A percentile compares a stretch with the other conserved stretches of the same genome.
These are phyloP conservation scores for Colletotrichum lini DNA, from an alignment of 2,329 filamentous ascomycete species.

Conservation along the genomic window DNA sequence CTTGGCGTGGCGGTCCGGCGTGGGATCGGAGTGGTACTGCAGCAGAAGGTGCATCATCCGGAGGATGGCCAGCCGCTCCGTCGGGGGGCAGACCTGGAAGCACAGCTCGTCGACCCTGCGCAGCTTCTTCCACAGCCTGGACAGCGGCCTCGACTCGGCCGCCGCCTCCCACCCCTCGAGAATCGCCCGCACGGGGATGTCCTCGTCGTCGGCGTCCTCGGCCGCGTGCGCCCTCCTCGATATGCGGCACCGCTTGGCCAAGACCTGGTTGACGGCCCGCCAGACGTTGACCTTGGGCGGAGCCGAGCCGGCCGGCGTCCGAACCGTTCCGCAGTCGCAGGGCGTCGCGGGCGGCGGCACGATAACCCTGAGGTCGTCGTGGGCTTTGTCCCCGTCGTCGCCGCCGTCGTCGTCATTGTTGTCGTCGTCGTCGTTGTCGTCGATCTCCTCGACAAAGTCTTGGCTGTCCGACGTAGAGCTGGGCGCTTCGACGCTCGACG, in stretches of 20 bases:
- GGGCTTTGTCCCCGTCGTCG: conserved; percentile 2
- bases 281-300: conserved; percentile 44
- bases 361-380: conserved; percentile 23
- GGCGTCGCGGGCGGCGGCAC: conserved; percentile 17
- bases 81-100: conserved; percentile 42
- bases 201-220: conserved; percentile 46
- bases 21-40: conserved; percentile 48
- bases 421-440: conserved; percentile 1
- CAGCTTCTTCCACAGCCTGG: conserved; percentile 48
- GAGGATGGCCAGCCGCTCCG: conserved; percentile 47
- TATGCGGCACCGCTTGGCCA: conserved; percentile 37
- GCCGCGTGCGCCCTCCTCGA: conserved; percentile 24
- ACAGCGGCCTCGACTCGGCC: conserved; percentile 47
- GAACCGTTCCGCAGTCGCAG: conserved; percentile 26
- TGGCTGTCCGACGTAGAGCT: conserved; percentile 34
- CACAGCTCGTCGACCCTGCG: conserved; percentile 46
- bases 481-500: conserved; percentile 21
- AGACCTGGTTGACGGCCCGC: conserved; percentile 47
- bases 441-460: conserved; percentile 22
- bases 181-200: conserved; percentile 46
- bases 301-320: conserved; percentile 3
- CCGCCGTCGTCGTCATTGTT: conserved; percentile 11
- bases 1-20: conserved; percentile 38
- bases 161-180: conserved; percentile 50
- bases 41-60: conserved; percentile 47